phyloP scores from a whole-genome alignment of 2,329 filamentous ascomycete species.

The Mycosphaerelloides madeirae region DNA sequence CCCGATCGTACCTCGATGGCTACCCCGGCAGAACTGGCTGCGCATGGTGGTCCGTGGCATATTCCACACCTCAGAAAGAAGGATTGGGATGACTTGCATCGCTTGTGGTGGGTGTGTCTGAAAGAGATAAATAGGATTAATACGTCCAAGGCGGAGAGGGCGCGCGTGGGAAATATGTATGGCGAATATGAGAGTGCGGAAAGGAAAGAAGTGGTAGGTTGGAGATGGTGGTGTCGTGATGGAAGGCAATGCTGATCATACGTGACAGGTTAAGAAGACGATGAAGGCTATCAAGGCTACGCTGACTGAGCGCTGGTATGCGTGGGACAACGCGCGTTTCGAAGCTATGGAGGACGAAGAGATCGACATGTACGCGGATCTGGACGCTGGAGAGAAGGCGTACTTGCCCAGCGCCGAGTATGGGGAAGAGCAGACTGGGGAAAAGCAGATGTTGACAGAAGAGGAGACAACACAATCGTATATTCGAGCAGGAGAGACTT shows the following conservation, averaged over 20 bases:
- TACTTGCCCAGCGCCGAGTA: slow-evolving; percentile 20
- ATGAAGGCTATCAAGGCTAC: slow-evolving; percentile 79
- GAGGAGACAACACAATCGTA: no score
- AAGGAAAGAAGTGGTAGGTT: slow-evolving; percentile 62
- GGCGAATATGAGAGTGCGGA: slow-evolving; percentile 63
- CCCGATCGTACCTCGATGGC: slow-evolving; percentile 62
- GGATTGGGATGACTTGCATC: slow-evolving; percentile 89
- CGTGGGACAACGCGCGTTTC: slow-evolving; percentile 71
- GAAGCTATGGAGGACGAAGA: slow-evolving; percentile 64
- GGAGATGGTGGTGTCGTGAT: not conserved
- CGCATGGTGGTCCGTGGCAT: slow-evolving; percentile 78
- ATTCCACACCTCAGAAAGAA: slow-evolving; percentile 81
- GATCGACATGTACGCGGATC: slow-evolving; percentile 52
- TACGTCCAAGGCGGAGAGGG: slow-evolving; percentile 69
- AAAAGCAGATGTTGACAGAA: no score
- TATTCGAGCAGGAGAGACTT: no score
- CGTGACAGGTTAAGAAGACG: slow-evolving; percentile 63
- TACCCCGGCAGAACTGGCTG: slow-evolving; percentile 64
- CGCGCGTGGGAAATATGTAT: slow-evolving; percentile 57
- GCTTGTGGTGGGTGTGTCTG: slow-evolving; percentile 89
- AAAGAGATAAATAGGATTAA: slow-evolving; percentile 85
- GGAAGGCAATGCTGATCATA: slow-evolving; percentile 1
- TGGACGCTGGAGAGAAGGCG: slow-evolving; percentile 25
- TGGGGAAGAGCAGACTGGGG: slow-evolving; percentile 5
- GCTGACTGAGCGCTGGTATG: slow-evolving; percentile 81